A percentile compares a stretch with the other conserved stretches of the same genome.
Evolutionary conservation across 306 rosid species (phyloP).

Genomic region (Medicago lupulina): DNA sequence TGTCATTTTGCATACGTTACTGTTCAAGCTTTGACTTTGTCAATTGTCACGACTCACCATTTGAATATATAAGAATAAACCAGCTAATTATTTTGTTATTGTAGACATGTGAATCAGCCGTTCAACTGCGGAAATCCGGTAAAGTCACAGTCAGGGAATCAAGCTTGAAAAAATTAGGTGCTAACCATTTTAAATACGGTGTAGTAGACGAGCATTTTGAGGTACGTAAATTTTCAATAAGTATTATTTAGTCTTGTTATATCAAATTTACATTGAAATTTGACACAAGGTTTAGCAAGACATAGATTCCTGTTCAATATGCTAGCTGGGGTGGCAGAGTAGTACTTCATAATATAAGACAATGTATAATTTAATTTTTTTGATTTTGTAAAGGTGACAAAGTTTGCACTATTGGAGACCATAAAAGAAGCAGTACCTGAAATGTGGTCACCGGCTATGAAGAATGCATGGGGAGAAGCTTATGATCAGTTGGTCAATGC

Average conservation of each 20-base stretch:
- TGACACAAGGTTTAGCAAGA: too few relatives aligned
- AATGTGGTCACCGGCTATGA: slow-evolving; percentile 79
- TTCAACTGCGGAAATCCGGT: slow-evolving; percentile 81
- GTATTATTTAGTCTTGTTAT: not conserved
- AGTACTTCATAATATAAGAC: too few relatives aligned
- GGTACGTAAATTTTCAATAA: slow-evolving; percentile 43
- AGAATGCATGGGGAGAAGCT: slow-evolving; percentile 85
- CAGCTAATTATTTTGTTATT: not conserved
- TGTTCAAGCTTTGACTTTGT: too few relatives aligned
- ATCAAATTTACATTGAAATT: too few relatives aligned
- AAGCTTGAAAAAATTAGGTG: slow-evolving; percentile 68
- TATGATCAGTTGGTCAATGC: slow-evolving; percentile 79
- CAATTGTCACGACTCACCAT: too few relatives aligned
- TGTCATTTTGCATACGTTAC: too few relatives aligned
- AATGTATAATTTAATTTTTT: not conserved
- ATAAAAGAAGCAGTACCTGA: slow-evolving; percentile 79
- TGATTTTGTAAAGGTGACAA: slow-evolving; percentile 56
- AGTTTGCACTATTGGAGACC: slow-evolving; percentile 72
- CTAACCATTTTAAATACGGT: slow-evolving; percentile 63
- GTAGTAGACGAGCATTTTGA: slow-evolving; percentile 74
- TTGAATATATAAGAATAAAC: not conserved
- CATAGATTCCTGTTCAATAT: too few relatives aligned
- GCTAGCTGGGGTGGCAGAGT: too few relatives aligned
- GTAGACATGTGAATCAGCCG: slow-evolving; percentile 82
- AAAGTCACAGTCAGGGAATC: slow-evolving; percentile 74